phyloP scores from a whole-genome alignment of 2,329 filamentous ascomycete species.

The Diaporthe sp. region DNA sequence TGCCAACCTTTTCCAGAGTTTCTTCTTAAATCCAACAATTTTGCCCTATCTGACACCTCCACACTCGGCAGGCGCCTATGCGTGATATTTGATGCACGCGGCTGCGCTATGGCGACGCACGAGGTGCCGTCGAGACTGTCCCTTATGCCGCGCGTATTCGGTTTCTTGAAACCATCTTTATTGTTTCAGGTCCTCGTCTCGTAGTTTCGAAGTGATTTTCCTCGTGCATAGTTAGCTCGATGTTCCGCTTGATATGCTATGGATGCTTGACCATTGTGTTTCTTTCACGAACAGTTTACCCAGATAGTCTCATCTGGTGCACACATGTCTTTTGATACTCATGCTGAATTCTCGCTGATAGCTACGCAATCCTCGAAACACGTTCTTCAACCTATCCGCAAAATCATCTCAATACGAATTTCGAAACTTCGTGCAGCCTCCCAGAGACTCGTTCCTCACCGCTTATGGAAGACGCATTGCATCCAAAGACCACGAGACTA shows the following conservation, averaged over 20 bases:
- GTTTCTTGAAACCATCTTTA: neutral
- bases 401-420: too few species aligned
- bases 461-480: too few species aligned
- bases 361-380: too few species aligned
- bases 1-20: neutral
- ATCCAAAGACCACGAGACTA: too few species aligned
- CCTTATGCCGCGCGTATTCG: neutral
- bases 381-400: too few species aligned
- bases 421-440: too few species aligned
- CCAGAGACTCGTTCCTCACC: too few species aligned
- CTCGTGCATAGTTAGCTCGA: neutral
- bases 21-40: neutral
- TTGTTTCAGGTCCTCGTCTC: neutral
- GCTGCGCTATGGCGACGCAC: neutral
- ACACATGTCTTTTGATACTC: too few species aligned
- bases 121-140: neutral
- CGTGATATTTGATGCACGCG: neutral
- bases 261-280: neutral
- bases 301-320: too few species aligned
- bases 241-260: neutral
- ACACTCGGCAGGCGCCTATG: neutral
- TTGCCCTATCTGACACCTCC: neutral
- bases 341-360: rapidly evolving
- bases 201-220: neutral
- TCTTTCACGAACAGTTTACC: too few species aligned